A percentile compares a stretch with the other conserved stretches of the same genome.
phyloP scores from a whole-genome alignment of 2,329 filamentous ascomycete species.

The Aspergillus fumigatiaffinis region DNA sequence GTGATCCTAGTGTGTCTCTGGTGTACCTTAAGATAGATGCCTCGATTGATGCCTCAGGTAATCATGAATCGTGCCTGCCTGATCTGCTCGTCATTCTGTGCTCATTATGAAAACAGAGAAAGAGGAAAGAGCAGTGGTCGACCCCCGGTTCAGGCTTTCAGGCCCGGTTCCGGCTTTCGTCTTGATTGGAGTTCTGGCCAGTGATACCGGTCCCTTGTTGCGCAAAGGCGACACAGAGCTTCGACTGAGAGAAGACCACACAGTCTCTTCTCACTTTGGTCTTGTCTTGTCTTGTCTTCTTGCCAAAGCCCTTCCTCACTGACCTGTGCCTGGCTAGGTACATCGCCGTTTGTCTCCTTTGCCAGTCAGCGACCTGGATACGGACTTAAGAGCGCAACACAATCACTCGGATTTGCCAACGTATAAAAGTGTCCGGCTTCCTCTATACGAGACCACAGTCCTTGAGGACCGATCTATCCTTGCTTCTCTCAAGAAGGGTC shows the following conservation, averaged over 20 bases:
- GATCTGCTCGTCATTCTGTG: neutral
- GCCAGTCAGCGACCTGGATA: neutral
- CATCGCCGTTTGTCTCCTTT: constrained; percentile 7
- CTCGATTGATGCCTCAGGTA: neutral
- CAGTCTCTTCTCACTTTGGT: neutral
- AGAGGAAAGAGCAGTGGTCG: neutral
- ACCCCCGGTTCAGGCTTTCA: neutral
- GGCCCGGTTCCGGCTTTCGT: neutral
- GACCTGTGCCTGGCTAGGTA: neutral
- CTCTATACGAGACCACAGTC: neutral
- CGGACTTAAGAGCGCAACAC: neutral
- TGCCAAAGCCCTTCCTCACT: neutral
- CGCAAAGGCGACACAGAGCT: neutral
- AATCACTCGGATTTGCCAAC: neutral
- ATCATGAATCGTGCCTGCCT: neutral
- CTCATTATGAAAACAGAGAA: neutral
- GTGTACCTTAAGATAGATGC: too few species aligned
- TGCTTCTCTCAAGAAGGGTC: neutral
- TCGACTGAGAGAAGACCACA: neutral
- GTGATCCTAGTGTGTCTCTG: too few species aligned
- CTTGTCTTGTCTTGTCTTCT: neutral
- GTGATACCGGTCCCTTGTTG: neutral
- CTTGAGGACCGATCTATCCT: neutral
- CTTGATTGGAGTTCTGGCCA: neutral
- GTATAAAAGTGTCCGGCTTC: neutral